Conservation (phyloP, 2,329 filamentous ascomycete species). For the Xylaria sp. region DNA sequence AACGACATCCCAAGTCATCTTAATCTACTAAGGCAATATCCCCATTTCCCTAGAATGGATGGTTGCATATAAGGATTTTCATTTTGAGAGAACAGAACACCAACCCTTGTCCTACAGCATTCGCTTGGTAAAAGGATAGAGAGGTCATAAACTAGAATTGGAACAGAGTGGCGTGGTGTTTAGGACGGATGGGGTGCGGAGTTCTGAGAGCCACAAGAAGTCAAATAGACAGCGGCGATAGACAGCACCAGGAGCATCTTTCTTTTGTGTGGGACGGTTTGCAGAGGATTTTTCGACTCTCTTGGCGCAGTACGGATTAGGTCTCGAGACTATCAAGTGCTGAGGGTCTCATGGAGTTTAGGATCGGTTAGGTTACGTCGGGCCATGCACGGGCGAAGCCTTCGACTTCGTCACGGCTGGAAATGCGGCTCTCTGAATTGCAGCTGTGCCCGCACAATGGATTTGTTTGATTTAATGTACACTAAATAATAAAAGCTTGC, state of each 20-base stretch:
- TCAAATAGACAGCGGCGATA: conserved; percentile 24
- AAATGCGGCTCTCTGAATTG: neutral
- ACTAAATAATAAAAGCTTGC: neutral
- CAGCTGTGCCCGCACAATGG: neutral
- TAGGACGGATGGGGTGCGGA: neutral
- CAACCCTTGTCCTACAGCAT: neutral
- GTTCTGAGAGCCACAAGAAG: neutral
- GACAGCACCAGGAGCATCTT: conserved; percentile 9
- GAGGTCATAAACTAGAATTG: conserved; percentile 12
- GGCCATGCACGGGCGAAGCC: neutral
- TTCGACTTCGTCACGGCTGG: neutral
- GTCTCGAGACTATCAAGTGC: conserved; percentile 64
- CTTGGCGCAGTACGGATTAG: conserved; percentile 46
- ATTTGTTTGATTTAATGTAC: neutral
- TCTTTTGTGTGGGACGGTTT: conserved; percentile 23
- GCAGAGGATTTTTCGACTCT: neutral
- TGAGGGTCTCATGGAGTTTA: conserved; percentile 62
- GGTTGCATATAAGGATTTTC: neutral
- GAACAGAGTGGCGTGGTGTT: conserved; percentile 4
- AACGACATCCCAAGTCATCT: neutral
- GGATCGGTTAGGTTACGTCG: conserved; percentile 6
- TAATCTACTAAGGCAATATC: neutral
- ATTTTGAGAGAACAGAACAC: conserved; percentile 2
- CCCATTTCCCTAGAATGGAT: neutral
- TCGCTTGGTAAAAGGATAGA: conserved; percentile 17